Conservation (phyloP, 1,284 basidiomycete species). For the Bothia castanella region DNA sequence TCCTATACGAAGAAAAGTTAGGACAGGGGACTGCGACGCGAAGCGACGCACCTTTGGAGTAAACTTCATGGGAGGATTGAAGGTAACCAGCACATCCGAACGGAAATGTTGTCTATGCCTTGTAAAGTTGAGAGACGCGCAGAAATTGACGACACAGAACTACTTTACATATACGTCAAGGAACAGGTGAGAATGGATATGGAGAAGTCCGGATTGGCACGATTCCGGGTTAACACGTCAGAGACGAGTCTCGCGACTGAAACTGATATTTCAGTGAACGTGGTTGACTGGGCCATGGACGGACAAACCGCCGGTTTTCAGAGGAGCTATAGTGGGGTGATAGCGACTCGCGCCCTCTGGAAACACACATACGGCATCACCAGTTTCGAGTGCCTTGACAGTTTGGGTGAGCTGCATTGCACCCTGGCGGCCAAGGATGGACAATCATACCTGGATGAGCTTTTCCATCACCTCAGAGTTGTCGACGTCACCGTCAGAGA, state of each 20-base stretch:
- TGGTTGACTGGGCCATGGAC: background rate
- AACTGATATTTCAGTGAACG: constrained; percentile 5
- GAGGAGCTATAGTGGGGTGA: constrained; percentile 75
- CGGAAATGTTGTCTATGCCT: constrained; percentile 73
- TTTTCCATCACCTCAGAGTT: constrained; percentile 66
- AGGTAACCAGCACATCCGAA: constrained; percentile 81
- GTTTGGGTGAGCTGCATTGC: constrained; percentile 1
- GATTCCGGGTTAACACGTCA: constrained; percentile 70
- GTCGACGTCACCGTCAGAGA: constrained; percentile 49
- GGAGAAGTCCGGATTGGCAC: constrained; percentile 63
- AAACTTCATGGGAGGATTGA: constrained; percentile 70
- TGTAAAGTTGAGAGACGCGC: constrained; percentile 1
- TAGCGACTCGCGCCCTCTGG: constrained; percentile 82
- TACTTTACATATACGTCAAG: constrained; percentile 73
- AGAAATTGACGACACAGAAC: background rate
- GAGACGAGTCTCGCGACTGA: constrained; percentile 76
- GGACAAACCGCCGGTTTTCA: constrained; percentile 74
- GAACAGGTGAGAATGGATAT: constrained; percentile 74
- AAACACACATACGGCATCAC: constrained; percentile 78
- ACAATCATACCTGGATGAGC: constrained; percentile 53
- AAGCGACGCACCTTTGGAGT: constrained; percentile 49
- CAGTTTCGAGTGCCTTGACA: constrained; percentile 63
- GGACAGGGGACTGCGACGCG: background rate
- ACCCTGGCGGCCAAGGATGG: background rate
- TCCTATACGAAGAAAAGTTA: constrained; percentile 38